Evolutionary conservation across 2,329 filamentous ascomycete species (phyloP).

Genomic region (Akanthomyces uredinophilus): DNA sequence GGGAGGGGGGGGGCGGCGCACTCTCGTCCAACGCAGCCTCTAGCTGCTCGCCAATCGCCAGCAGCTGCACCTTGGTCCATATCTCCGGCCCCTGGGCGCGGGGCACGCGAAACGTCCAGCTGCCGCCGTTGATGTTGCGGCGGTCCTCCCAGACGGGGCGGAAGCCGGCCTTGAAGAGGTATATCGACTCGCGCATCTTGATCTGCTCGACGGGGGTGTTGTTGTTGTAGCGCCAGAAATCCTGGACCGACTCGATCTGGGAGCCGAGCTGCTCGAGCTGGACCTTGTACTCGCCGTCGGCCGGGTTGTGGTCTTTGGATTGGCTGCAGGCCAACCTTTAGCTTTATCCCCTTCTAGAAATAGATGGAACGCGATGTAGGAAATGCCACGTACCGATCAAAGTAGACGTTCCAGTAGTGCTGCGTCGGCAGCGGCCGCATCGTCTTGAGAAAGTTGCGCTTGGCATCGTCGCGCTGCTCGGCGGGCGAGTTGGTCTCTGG

Average conservation of each 20-base stretch:
- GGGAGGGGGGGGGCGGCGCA: slow-evolving; percentile 34
- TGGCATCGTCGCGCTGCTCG: slow-evolving; percentile 69
- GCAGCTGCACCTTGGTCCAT: slow-evolving; percentile 75
- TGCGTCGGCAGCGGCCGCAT: slow-evolving; percentile 70
- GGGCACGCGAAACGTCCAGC: slow-evolving; percentile 87
- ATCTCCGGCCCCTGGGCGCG: slow-evolving; percentile 68
- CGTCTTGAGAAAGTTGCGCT: slow-evolving; percentile 75
- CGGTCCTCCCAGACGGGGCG: slow-evolving; percentile 79
- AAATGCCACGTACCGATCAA: slow-evolving; percentile 45
- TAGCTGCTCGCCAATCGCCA: slow-evolving; percentile 78
- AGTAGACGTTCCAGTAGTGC: slow-evolving; percentile 73
- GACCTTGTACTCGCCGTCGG: slow-evolving; percentile 43
- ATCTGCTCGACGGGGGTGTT: slow-evolving; percentile 73
- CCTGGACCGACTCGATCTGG: slow-evolving; percentile 74
- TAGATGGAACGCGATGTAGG: too few species aligned
- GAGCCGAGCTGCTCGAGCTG: slow-evolving; percentile 58
- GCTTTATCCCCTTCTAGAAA: too few species aligned
- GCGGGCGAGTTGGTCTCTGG: slow-evolving; percentile 62
- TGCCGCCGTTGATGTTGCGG: slow-evolving; percentile 78
- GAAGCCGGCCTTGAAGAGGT: slow-evolving; percentile 75
- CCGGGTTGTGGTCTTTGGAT: slow-evolving; percentile 39
- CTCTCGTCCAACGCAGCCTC: slow-evolving; percentile 67
- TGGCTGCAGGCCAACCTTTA: slow-evolving; percentile 27
- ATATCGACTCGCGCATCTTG: slow-evolving; percentile 71
- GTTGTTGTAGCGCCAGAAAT: slow-evolving; percentile 80